A percentile compares a stretch with the other conserved stretches of the same genome.
Evolutionary conservation across 352 stramenopile genomes (phyloP).

Genomic region (Phytophthora syringae): DNA sequence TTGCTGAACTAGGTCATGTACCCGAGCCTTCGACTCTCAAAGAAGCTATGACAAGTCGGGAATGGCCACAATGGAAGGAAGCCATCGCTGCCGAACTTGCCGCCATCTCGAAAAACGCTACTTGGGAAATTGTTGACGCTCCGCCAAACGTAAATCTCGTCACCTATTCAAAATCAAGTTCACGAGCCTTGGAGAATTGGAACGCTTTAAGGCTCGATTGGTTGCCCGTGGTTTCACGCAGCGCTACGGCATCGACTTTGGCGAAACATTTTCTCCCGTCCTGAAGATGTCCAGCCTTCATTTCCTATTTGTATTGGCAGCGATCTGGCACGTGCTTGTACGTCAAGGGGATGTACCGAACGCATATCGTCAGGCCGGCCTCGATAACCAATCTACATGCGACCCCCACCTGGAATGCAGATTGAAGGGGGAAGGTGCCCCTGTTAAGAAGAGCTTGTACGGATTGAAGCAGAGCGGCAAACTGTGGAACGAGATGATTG

Average conservation of each 20-base stretch:
- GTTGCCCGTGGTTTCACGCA: slow-evolving; percentile 9
- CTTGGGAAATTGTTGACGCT: too few species aligned
- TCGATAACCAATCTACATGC: slow-evolving; percentile 9
- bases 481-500: slow-evolving; percentile 10
- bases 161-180: too few species aligned
- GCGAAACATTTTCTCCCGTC: slow-evolving; percentile 3
- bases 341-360: slow-evolving; percentile 13
- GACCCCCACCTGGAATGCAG: neutral
- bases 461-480: slow-evolving; percentile 9
- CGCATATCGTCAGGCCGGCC: neutral
- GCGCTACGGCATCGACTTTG: neutral
- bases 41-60: too few species aligned
- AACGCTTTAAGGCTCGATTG: slow-evolving; percentile 8
- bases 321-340: neutral
- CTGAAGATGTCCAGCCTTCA: neutral
- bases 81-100: too few species aligned
- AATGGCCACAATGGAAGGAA: too few species aligned
- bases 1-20: too few species aligned
- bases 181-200: too few species aligned
- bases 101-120: too few species aligned
- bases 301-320: neutral
- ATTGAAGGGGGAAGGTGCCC: neutral
- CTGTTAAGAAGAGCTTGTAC: slow-evolving; percentile 10
- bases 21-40: too few species aligned
- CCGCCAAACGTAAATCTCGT: too few species aligned